Percentiles rank a stretch among this genome's conserved stretches.
Conservation (phyloP, 2,329 filamentous ascomycete genomes). For the Thelonectria blattea region DNA sequence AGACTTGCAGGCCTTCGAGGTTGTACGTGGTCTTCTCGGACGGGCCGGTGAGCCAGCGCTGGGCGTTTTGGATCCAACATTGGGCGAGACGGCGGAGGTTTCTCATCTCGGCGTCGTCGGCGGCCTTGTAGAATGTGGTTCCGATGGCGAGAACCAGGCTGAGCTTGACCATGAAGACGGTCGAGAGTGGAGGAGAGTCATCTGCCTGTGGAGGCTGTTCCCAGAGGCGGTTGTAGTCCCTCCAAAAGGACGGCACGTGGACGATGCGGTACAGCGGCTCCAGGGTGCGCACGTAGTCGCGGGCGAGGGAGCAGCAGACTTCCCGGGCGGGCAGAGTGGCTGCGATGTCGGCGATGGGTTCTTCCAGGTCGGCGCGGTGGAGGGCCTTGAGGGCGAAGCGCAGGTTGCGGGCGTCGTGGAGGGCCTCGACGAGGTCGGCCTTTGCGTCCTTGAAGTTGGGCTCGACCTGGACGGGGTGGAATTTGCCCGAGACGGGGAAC, state of each 20-base stretch:
- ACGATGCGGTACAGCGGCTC: slow-evolving; percentile 37
- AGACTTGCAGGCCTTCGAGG: slow-evolving; percentile 34
- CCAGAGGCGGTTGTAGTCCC: slow-evolving; percentile 33
- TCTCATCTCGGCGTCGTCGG: slow-evolving; percentile 23
- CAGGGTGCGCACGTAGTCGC: slow-evolving; percentile 35
- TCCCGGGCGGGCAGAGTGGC: slow-evolving; percentile 26
- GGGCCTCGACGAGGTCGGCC: slow-evolving; percentile 29
- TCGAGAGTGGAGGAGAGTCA: neutral
- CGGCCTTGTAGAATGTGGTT: slow-evolving; percentile 29
- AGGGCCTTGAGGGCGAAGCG: slow-evolving; percentile 29
- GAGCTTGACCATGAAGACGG: slow-evolving; percentile 32
- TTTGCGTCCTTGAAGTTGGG: slow-evolving; percentile 35
- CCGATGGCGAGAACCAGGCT: slow-evolving; percentile 33
- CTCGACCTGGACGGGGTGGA: slow-evolving; percentile 35
- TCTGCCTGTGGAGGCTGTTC: slow-evolving; percentile 4
- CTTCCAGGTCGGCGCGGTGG: slow-evolving; percentile 23
- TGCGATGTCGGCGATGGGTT: slow-evolving; percentile 25
- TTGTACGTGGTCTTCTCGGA: slow-evolving; percentile 36
- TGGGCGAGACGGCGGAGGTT: slow-evolving; percentile 29
- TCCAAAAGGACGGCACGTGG: slow-evolving; percentile 33
- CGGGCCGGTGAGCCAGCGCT: slow-evolving; percentile 38
- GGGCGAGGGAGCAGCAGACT: slow-evolving; percentile 31
- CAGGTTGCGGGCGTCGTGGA: slow-evolving; percentile 31
- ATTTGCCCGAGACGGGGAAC: slow-evolving; percentile 35
- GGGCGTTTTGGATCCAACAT: slow-evolving; percentile 36